Conservation (phyloP, 805 yeast genomes). For the Metschnikowia rubicola region DNA sequence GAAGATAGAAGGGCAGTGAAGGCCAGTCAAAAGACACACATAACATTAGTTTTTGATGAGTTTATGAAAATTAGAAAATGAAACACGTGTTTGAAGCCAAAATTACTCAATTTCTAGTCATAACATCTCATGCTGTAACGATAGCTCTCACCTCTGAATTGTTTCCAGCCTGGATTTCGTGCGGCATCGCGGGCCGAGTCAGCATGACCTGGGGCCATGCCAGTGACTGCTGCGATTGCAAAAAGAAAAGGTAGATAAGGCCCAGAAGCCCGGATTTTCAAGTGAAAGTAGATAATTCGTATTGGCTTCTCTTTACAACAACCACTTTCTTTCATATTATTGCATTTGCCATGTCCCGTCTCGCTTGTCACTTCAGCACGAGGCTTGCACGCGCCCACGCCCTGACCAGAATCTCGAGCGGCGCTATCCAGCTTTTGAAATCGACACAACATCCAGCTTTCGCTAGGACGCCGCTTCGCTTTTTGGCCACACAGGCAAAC, state of each 20-base stretch:
- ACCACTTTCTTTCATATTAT: neutral
- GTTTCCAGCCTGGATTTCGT: too few relatives aligned
- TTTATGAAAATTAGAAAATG: too few relatives aligned
- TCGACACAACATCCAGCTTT: neutral
- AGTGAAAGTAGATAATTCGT: neutral
- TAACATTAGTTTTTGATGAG: neutral
- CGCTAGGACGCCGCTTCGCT: neutral
- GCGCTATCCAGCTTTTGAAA: neutral
- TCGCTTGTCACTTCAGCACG: neutral
- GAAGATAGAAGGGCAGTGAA: too few relatives aligned
- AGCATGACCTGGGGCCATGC: neutral
- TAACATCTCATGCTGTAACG: too few relatives aligned
- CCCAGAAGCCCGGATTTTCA: neutral
- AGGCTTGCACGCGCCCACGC: neutral
- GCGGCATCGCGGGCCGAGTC: neutral
- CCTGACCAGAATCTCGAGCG: neutral
- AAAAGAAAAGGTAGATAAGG: constrained; percentile 3
- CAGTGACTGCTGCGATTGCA: constrained; percentile 8
- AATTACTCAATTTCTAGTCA: too few relatives aligned
- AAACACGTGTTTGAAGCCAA: too few relatives aligned
- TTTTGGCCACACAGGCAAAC: constrained; percentile 37
- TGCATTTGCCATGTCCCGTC: neutral
- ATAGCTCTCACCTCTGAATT: too few relatives aligned
- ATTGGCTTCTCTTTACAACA: too few relatives aligned
- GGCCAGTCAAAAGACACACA: too few relatives aligned